Conservation (phyloP, 2,329 filamentous ascomycete species). For the Trichoderma pleuroti region DNA sequence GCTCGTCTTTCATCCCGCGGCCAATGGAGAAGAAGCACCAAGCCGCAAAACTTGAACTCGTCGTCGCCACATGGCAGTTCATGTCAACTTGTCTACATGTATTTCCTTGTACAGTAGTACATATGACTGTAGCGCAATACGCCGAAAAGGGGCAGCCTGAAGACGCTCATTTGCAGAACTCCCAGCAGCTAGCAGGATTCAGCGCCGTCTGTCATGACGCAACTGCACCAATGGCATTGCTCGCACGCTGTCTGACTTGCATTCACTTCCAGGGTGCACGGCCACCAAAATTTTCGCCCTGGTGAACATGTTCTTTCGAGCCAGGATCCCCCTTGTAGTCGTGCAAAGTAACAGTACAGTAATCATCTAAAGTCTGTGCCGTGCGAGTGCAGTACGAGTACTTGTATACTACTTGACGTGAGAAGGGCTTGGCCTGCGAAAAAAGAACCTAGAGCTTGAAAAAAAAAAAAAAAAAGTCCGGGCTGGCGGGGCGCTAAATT, state of each 20-base stretch:
- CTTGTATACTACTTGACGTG: not conserved
- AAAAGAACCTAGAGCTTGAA: not conserved
- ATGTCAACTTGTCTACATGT: not conserved
- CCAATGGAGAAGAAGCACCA: not conserved
- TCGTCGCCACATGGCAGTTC: not conserved
- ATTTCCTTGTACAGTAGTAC: not conserved
- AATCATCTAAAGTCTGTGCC: not conserved
- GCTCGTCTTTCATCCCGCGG: not conserved
- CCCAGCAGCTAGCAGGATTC: not conserved
- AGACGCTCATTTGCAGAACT: conserved; percentile 4
- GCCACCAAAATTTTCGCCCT: not conserved
- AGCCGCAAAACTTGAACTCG: not conserved
- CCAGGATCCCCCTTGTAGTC: conserved; percentile 2
- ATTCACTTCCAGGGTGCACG: conserved; percentile 10
- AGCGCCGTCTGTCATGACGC: conserved; percentile 4
- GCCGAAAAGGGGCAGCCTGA: not conserved
- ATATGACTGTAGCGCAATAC: not conserved
- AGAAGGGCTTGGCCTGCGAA: not conserved
- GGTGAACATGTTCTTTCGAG: not conserved
- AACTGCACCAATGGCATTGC: conserved; percentile 12
- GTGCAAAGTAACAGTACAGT: not conserved
- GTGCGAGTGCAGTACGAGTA: not conserved
- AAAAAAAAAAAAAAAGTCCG: conserved; percentile 1
- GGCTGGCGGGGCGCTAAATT: conserved; percentile 2
- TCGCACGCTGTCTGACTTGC: not conserved